Conservation (phyloP, 306 rosid species). For the Quercus parvula region DNA sequence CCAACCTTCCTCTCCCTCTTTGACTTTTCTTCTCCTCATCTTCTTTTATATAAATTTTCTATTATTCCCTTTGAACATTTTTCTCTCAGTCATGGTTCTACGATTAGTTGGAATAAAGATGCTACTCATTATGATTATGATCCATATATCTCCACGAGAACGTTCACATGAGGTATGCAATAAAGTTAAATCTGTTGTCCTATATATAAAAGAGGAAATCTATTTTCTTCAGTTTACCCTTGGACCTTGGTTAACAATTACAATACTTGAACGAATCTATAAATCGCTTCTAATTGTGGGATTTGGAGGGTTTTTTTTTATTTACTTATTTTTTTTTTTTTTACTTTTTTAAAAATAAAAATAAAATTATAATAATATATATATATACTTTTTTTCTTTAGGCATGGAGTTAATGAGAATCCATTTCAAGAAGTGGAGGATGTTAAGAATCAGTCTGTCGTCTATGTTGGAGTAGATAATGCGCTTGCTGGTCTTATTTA, state of each 20-base stretch:
- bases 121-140: neutral
- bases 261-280: neutral
- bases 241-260: neutral
- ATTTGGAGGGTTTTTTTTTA: neutral
- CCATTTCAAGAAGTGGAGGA: conserved; percentile 52
- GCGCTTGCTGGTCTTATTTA: conserved; percentile 69
- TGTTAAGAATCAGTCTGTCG: conserved; percentile 59
- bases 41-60: no score
- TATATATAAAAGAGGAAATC: neutral
- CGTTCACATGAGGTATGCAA: neutral
- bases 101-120: neutral
- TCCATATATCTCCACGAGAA: neutral
- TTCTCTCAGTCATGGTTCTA: no score
- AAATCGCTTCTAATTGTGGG: neutral
- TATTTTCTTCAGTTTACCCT: no score
- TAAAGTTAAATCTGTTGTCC: neutral
- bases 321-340: neutral
- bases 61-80: no score
- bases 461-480: conserved; percentile 77
- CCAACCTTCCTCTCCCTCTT: no score
- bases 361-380: neutral
- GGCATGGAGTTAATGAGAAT: conserved; percentile 59
- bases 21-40: no score
- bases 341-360: neutral
- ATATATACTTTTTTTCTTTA: conserved; percentile 32